Evolutionary conservation across 441 rosid genomes (phyloP).

Genomic region (Theobroma grandiflorum): DNA sequence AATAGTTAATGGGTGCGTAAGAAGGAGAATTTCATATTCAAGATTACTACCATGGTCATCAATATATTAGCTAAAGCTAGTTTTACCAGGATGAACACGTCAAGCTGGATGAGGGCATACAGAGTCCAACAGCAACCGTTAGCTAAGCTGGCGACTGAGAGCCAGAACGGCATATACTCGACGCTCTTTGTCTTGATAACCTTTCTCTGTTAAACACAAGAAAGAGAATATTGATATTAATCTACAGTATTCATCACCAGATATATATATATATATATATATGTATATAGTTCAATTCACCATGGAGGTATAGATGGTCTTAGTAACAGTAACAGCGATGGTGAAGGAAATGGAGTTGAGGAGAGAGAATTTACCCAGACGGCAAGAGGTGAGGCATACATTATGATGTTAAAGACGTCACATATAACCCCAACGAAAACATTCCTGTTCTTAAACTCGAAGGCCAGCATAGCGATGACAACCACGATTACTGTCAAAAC

Average conservation of each 20-base stretch:
- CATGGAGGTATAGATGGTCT: no score
- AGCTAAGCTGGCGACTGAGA: conserved; percentile 55
- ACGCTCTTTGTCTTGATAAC: conserved; percentile 76
- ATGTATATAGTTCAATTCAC: no score
- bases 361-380: conserved; percentile 44
- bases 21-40: not conserved
- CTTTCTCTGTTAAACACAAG: conserved; percentile 44
- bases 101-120: conserved; percentile 65
- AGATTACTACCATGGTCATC: no score
- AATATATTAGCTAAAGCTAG: no score
- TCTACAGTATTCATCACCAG: no score
- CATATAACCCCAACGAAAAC: conserved; percentile 62
- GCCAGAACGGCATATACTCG: conserved; percentile 79
- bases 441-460: conserved; percentile 31
- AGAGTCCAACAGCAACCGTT: conserved; percentile 68
- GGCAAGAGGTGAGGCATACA: conserved; percentile 73
- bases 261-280: no score
- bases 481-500: conserved; percentile 28
- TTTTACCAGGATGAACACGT: conserved; percentile 64
- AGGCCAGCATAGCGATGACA: conserved; percentile 27
- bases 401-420: conserved; percentile 73
- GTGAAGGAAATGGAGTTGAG: not conserved
- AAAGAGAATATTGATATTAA: not conserved
- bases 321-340: not conserved
- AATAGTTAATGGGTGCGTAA: not conserved